These are phyloP conservation scores for Annulohypoxylon bovei DNA, from an alignment of 495 filamentous ascomycete genomes.

Conservation along the genomic window DNA sequence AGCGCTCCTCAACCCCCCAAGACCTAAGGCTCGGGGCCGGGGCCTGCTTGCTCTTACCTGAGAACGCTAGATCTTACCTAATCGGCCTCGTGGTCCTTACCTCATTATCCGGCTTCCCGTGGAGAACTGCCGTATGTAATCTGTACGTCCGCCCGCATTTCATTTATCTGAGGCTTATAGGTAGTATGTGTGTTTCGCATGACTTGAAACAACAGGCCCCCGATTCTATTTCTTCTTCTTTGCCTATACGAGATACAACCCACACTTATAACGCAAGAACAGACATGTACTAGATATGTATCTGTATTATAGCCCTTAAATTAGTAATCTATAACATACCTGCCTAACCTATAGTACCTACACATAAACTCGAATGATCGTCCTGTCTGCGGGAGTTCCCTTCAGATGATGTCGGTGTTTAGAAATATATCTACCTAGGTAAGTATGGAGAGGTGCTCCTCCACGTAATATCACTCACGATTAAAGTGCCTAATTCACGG, in stretches of 20 bases:
- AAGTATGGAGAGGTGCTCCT: too few relatives aligned
- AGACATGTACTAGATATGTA: not conserved
- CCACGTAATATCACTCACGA: not conserved
- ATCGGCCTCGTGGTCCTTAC: too few relatives aligned
- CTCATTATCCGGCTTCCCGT: too few relatives aligned
- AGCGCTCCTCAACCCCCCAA: not conserved
- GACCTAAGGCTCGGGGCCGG: not conserved
- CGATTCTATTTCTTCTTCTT: not conserved
- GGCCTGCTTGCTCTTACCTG: too few relatives aligned
- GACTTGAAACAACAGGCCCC: not conserved
- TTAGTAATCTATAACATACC: not conserved
- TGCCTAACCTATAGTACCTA: not conserved
- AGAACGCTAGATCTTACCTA: too few relatives aligned
- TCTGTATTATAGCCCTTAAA: not conserved
- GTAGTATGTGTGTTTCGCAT: not conserved
- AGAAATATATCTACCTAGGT: too few relatives aligned
- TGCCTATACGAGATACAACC: not conserved
- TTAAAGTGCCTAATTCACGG: not conserved
- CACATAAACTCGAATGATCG: not conserved
- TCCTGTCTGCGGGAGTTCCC: not conserved
- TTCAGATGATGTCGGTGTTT: too few relatives aligned
- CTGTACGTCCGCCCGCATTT: not conserved
- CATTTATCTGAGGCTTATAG: not conserved
- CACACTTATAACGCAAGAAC: not conserved
- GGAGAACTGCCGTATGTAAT: too few relatives aligned